These are phyloP conservation scores for Russula sp. DNA, from an alignment of 768 basidiomycete genomes.

Conservation along the genomic window DNA sequence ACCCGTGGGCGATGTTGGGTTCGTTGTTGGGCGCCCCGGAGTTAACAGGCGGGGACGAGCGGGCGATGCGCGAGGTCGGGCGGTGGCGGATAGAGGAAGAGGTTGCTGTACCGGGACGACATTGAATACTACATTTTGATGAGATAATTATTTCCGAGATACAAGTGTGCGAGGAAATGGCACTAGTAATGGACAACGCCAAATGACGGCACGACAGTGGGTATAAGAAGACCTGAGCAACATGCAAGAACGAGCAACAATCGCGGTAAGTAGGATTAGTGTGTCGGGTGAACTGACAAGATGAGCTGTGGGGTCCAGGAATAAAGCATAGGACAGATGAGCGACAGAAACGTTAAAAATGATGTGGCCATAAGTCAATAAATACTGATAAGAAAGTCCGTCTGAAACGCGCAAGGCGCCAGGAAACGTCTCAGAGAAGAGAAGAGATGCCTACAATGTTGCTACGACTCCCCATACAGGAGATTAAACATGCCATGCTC, in stretches of 20 bases:
- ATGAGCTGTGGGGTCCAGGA: not conserved
- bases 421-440: not conserved
- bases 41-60: constrained; percentile 64
- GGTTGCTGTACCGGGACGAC: constrained; percentile 51
- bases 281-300: not conserved
- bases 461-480: not conserved
- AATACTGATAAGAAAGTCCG: not conserved
- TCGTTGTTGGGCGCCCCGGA: constrained; percentile 56
- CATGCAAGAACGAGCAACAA: not conserved
- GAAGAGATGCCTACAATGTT: not conserved
- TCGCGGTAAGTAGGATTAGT: not conserved
- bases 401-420: not conserved
- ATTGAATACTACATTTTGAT: constrained; percentile 34
- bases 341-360: not conserved
- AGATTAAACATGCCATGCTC: not conserved
- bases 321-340: not conserved
- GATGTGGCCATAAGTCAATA: not conserved
- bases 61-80: constrained; percentile 88
- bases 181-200: not conserved
- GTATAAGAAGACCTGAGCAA: not conserved
- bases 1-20: constrained; percentile 93
- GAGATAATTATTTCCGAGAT: too few species aligned
- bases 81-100: constrained; percentile 82
- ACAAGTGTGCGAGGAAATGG: too few species aligned
- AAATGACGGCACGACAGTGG: not conserved